A percentile compares a stretch with the other conserved stretches of the same genome.
Conservation (phyloP, 352 stramenopile genomes). For the Phytophthora cactorum region DNA sequence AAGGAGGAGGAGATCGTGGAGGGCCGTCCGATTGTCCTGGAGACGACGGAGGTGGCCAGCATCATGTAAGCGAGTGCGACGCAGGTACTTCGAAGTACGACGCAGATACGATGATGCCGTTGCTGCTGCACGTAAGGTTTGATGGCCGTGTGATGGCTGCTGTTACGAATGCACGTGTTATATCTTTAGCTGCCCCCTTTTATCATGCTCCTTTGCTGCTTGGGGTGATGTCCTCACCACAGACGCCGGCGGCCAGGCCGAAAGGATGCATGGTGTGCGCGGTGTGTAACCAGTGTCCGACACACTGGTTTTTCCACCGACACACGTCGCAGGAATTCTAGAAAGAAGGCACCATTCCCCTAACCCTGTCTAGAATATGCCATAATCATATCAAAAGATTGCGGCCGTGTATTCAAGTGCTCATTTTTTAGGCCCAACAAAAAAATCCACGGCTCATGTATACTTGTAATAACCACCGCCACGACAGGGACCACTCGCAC, state of each 20-base stretch:
- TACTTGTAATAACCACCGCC: too few species aligned
- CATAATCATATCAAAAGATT: constrained; percentile 27
- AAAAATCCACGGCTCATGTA: too few species aligned
- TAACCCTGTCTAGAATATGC: neutral
- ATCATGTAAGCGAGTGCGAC: constrained; percentile 29
- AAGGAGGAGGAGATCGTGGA: constrained; percentile 21
- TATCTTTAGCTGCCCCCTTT: constrained; percentile 9
- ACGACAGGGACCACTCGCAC: too few species aligned
- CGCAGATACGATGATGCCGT: too few species aligned
- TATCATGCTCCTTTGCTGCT: neutral
- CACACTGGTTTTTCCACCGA: too few species aligned
- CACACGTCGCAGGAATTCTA: constrained; percentile 8
- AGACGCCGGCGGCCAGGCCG: too few species aligned
- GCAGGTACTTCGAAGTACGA: too few species aligned
- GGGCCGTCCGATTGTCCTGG: constrained; percentile 7
- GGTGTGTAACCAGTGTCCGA: too few species aligned
- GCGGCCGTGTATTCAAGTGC: neutral
- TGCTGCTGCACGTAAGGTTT: constrained; percentile 2
- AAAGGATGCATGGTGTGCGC: too few species aligned
- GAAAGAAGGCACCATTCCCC: constrained; percentile 1
- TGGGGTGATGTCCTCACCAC: too few species aligned
- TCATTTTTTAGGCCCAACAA: neutral
- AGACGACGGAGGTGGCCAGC: constrained; percentile 34
- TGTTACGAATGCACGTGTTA: constrained; percentile 22
- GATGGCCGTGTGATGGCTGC: constrained; percentile 2